Percentiles rank a stretch among this genome's conserved stretches.
These are phyloP conservation scores for Adansonia grandidieri DNA, from an alignment of 441 rosid genomes.

Conservation along the genomic window DNA sequence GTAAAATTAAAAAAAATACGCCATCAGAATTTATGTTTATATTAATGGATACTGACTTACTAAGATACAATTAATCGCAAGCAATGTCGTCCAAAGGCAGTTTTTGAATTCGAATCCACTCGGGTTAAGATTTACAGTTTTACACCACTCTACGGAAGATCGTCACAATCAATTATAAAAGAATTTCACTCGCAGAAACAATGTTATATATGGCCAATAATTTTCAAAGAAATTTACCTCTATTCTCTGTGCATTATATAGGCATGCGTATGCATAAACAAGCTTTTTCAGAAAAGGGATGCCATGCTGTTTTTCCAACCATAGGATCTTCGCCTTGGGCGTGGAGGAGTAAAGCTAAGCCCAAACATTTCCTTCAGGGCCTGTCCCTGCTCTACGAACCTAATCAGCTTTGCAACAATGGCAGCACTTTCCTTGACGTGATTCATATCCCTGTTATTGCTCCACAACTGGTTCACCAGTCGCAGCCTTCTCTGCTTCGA, in stretches of 20 bases:
- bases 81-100: conserved; percentile 9
- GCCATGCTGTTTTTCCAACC: conserved; percentile 72
- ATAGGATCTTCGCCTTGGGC: conserved; percentile 54
- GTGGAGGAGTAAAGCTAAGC: conserved; percentile 73
- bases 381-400: conserved; percentile 74
- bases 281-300: conserved; percentile 47
- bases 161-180: conserved; percentile 5
- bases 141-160: conserved; percentile 26
- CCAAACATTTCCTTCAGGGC: conserved; percentile 87
- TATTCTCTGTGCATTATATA: conserved; percentile 11
- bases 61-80: not conserved
- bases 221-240: conserved; percentile 25
- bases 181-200: conserved; percentile 31
- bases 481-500: conserved; percentile 82
- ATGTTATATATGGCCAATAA: conserved; percentile 27
- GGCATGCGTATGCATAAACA: not conserved
- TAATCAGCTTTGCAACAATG: conserved; percentile 72
- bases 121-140: conserved; percentile 14
- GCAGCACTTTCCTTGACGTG: conserved; percentile 73
- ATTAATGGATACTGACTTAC: not conserved
- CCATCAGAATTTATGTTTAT: too few species aligned
- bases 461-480: conserved; percentile 71
- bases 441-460: conserved; percentile 55
- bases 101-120: not conserved
- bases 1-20: too few species aligned